Evolutionary conservation across 2,329 filamentous ascomycete genomes (phyloP), one percentile per base, ranked within the genome.

Genomic region (Fusarium sp.): DNA sequence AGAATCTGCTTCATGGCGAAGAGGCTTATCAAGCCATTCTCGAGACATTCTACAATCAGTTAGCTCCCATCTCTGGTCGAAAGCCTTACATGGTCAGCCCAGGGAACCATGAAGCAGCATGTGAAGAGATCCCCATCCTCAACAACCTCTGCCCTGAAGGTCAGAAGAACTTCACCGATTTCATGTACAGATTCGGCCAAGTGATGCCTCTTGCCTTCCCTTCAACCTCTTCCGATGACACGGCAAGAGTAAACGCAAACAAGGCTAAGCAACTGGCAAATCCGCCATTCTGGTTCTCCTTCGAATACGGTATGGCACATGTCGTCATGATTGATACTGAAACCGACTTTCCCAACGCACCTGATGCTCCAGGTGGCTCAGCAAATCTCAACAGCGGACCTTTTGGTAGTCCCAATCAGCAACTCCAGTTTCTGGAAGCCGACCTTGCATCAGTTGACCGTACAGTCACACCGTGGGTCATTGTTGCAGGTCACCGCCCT

Each of bases 381-480:
- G 69, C 69, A 1, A 58, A 72, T 7, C n/a, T 72, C 2, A 72
- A 72, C 5, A 69, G 69, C 7, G 69, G 69, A 22, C 69, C 69
- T 0, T 72, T 72, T 9, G 69, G 69, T 0, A 55, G 42, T 1
- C 69, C 69, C 1, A 56, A 72, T 7, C 69, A 72, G 18, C 69
- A 72, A 6, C 17, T 72, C 3, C 56, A 72, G 7, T 72, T 72
- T 20, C 57, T 72, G 0, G 69, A 72, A 12, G 63, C 69, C 3
- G 69, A 72, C n/a, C 47, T 90, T 0, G 85, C 87, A 0, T 86
- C 86, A 0, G 87, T 90, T 39, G 88, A 90, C 78, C 85, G 89
- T 55, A 80, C 74, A 6, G 82, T 89, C 0, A 90, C 89, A 0
- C 88, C 89, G 0, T 90, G 78, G 78, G 56, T 80, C 4, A 55